A percentile compares a stretch with the other conserved stretches of the same genome.
phyloP scores from a whole-genome alignment of 495 filamentous ascomycete genomes.

The Aspergillus cavernicola region DNA sequence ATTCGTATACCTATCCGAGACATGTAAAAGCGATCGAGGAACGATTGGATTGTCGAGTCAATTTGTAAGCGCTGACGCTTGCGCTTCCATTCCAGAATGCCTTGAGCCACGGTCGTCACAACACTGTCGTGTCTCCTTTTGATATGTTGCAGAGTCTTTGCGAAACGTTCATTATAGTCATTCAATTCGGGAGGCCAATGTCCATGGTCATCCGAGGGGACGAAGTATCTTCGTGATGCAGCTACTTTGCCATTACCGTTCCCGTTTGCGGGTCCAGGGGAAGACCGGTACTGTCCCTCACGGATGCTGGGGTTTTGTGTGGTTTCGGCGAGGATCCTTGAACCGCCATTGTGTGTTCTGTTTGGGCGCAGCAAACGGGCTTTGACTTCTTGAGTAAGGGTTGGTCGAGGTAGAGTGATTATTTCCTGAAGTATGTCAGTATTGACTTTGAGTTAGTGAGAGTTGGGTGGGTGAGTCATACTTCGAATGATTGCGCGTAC shows the following conservation, averaged over 20 bases:
- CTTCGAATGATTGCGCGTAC: conserved; percentile 99
- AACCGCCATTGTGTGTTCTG: conserved; percentile 53
- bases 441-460: neutral
- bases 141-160: conserved; percentile 80
- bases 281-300: conserved; percentile 82
- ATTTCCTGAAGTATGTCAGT: conserved; percentile 63
- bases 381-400: conserved; percentile 70
- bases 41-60: conserved; percentile 91
- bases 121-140: conserved; percentile 96
- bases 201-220: conserved; percentile 78
- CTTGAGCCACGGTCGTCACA: conserved; percentile 91
- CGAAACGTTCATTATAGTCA: conserved; percentile 89
- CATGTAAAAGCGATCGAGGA: conserved; percentile 99
- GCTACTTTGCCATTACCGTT: conserved; percentile 46
- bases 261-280: conserved; percentile 44
- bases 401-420: conserved; percentile 74
- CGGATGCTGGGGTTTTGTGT: conserved; percentile 86
- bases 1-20: conserved; percentile 99
- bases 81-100: conserved; percentile 96
- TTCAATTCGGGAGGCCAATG: conserved; percentile 95
- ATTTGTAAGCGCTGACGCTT: conserved; percentile 97
- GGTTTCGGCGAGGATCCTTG: conserved; percentile 71
- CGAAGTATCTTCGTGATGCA: conserved; percentile 74
- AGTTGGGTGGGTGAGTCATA: conserved; percentile 41
- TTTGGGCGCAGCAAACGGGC: conserved; percentile 73